Evolutionary conservation across 495 filamentous ascomycete species (phyloP).

Genomic region (Pyrenula aspistea): DNA sequence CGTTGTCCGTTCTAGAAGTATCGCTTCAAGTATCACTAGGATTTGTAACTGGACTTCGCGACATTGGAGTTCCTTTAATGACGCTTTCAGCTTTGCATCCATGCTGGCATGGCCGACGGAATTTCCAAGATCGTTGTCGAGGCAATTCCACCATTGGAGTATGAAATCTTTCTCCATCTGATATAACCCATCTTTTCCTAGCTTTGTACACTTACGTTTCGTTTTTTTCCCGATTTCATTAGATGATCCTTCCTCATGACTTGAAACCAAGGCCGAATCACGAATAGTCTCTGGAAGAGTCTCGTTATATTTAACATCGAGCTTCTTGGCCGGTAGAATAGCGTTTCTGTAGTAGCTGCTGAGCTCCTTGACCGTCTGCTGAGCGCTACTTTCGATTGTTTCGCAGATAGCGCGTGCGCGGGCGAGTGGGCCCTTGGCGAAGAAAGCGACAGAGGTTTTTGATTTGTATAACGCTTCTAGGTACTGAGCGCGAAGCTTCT

Average conservation of each 20-base stretch:
- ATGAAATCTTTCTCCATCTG: conserved; percentile 63
- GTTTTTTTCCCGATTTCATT: conserved; percentile 33
- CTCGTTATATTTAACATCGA: conserved; percentile 83
- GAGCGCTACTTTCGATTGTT: conserved; percentile 51
- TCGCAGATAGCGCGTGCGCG: conserved; percentile 48
- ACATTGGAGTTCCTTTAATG: conserved; percentile 52
- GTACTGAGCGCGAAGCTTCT: conserved; percentile 22
- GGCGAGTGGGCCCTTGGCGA: conserved; percentile 92
- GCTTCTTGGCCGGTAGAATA: conserved; percentile 56
- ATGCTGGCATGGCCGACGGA: conserved; percentile 25
- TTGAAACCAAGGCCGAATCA: conserved; percentile 47
- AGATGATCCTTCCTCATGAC: conserved; percentile 41
- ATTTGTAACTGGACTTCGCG: conserved; percentile 84
- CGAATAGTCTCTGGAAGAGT: conserved; percentile 55
- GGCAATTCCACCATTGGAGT: conserved; percentile 63
- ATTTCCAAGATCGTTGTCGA: conserved; percentile 25
- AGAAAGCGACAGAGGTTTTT: conserved; percentile 85
- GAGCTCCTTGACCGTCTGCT: conserved; percentile 35
- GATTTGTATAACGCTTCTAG: conserved; percentile 11
- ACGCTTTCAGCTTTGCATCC: conserved; percentile 41
- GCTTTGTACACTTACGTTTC: conserved; percentile 56
- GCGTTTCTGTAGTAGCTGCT: conserved; percentile 57
- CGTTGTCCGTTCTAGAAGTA: conserved; percentile 53
- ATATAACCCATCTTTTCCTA: conserved; percentile 69
- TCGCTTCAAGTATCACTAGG: conserved; percentile 77